Evolutionary conservation across 139 green algal genomes (phyloP), one percentile per base, ranked within the genome.

Genomic region (Ostreobium quekettii): DNA sequence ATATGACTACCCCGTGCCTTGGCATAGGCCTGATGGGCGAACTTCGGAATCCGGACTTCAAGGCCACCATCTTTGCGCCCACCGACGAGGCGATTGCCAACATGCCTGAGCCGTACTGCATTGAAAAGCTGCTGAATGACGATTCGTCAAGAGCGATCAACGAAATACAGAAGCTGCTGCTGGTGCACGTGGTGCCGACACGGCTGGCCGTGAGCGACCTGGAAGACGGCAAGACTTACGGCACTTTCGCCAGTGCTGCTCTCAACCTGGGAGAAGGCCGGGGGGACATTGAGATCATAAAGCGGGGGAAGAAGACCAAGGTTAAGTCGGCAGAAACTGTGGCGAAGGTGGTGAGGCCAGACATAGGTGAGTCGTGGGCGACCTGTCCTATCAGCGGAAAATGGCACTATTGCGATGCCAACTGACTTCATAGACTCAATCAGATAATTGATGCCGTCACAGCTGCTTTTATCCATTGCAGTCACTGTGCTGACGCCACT

Each of bases 61-160:
- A 62, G 33, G 53, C 53, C 8, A 62, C 53, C 19, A 62, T 62
- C 53, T 62, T 62, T 26, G 53, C 53, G 7, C 53, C 53, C n/a
- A n/a, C 33, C n/a, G 53, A 62, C 33, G 53, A 62, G 7, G 53
- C 53, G 15, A 36, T 62, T n/a, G 7, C 7, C 15, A 62, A 62
- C 33, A 36, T 62, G 53, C 53, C 53, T 32, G 11, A 11, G 19
- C 53, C 53, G 15, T 62, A 35, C 53, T 36, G 53, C 53, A 62
- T 62, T 11, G 53, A 62, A 11, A 24, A 26, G 33, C 29, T 62
- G 53, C n/a, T 62, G 53, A 62, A n/a, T n/a, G 53, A 62, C 7
- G 19, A 62, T 29, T 62, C 53, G 7, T 26, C 53, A 7, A 62
- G n/a, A 11, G 19, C n/a, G 11, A 62, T 62, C 8, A 62, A 11